Base-by-base conservation (phyloP, 2,329 filamentous ascomycete species). In the Cadophora gregata region DNA sequence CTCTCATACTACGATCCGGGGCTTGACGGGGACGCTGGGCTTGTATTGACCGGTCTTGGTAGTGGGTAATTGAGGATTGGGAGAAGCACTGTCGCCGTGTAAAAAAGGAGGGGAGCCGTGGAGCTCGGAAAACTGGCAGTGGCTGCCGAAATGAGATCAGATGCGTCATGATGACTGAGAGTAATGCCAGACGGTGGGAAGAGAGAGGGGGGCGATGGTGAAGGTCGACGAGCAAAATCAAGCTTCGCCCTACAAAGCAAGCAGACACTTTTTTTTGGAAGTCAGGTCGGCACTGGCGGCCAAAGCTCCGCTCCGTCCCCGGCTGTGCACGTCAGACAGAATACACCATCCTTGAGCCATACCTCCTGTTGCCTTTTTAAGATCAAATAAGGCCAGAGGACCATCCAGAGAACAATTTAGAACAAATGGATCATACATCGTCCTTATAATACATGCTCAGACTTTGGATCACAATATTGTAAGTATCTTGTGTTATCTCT, bases 71-170 rank as follows among this genome's bases (percentile, higher is more conserved):
- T 5, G 56, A 31, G 27, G 67, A 59, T 24, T 68, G 67, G 25
- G 71, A 74, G 68, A 75, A 75, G 36, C 67, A 70, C 71, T 72
- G 67, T 63, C 67, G 63, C n/a, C 42, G 48, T 24, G 21, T 50
- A 33, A 12, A 33, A 25, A 65, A 47, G 27, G 60, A 62, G 42
- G 65, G 64, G 27, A 63, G 36, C 19, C 67, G 62, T 14, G 66
- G 31, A 25, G 63, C 65, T 14, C 60, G 21, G 29, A 69, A 65
- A 53, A 75, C 42, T 24, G 73, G 71, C 53, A 75, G 55, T n/a
- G 74, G 72, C 53, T 72, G 70, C 12, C 69, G 72, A 45, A 77
- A 66, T 42, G 65, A 19, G 19, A 48, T 48, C 50, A 48, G 25
- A 29, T 56, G 62, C 21, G 65, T 33, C 62, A 67, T 67, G 36